Conservation (phyloP, 805 yeast genomes). For the Zygoascus biomembranicola region DNA sequence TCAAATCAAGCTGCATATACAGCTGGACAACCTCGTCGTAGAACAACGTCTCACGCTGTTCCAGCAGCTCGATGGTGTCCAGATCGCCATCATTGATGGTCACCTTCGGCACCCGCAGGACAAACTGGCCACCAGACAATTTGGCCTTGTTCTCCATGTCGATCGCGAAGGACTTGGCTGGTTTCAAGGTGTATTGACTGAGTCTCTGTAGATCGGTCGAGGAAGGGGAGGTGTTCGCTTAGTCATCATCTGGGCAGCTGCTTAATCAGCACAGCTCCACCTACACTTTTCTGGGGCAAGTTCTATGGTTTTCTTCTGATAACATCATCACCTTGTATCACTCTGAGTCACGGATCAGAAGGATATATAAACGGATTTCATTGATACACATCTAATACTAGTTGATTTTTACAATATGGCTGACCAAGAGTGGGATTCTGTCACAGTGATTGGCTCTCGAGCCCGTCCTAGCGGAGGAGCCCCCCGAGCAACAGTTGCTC, state of each 20-base stretch:
- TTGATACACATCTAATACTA: too few species aligned
- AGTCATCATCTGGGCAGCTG: too few species aligned
- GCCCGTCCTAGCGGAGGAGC: slow-evolving; percentile 83
- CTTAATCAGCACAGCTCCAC: too few species aligned
- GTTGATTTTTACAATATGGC: slow-evolving; percentile 1
- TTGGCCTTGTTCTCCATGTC: neutral
- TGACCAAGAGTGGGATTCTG: slow-evolving; percentile 77
- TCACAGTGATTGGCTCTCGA: slow-evolving; percentile 80
- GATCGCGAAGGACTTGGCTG: too few species aligned
- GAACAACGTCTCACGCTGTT: slow-evolving; percentile 7
- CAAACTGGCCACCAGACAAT: neutral
- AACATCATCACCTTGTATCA: too few species aligned
- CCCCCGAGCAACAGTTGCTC: slow-evolving; percentile 79
- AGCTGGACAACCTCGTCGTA: slow-evolving; percentile 14
- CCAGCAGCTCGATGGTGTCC: neutral
- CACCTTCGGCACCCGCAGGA: neutral
- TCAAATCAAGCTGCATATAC: slow-evolving; percentile 7
- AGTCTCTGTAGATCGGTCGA: too few species aligned
- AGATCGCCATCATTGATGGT: neutral
- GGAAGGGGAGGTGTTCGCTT: too few species aligned
- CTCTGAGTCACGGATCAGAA: too few species aligned
- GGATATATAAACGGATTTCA: too few species aligned
- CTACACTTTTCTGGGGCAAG: too few species aligned
- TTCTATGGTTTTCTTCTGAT: too few species aligned
- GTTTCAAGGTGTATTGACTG: too few species aligned